Base-by-base conservation (phyloP, 2,329 filamentous ascomycete genomes). In the Sporothrix pallida region DNA sequence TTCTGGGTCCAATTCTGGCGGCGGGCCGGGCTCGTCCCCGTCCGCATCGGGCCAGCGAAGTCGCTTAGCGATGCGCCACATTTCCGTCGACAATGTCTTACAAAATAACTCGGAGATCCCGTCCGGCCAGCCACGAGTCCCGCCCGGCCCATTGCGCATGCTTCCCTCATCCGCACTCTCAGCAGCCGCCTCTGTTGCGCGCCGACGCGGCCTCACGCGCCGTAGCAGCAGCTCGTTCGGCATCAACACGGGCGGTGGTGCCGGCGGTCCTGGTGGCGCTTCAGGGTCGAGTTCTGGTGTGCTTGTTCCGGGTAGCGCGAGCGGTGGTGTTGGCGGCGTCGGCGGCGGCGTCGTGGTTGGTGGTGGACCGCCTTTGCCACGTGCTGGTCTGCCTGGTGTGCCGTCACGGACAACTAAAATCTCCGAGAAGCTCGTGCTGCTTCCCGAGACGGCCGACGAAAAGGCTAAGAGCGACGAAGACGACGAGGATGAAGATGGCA, bases 101-200 rank as follows among this genome's bases (percentile, higher is more conserved):
- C 94, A 97, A 81, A 93, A 97, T 84, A 92, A 94, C 74, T 96
- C 94, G 69, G 95, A 98, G 80, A 96, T 99, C 56, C 96, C 96
- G 1, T 98, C 96, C 0, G 95, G 94, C 79, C 95, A 98, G 82
- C 93, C 94, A 73, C 91, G 96, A 54, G 87, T 89, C 0, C 92
- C 93, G 1, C 92, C 93, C 0, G 91, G 90, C 6, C 82, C 70
- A 82, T 87, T 72, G 86, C 87, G 17, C 79, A 62, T 72, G 13
- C 42, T 75, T 20, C 74, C 67, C 2, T 69, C 73, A 10, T 68
- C 73, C 0, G 56, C 72, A 1, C 23, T 74, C 6, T 73, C 74
- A 1, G 67, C 74, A 1, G 65, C 73, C 1, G 73, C 74, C 1
- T 65, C 72, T 12, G 65, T 74, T 1, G 72, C 75, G 1, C 71